phyloP scores from a whole-genome alignment of 2,329 filamentous ascomycete genomes.

The Aspergillus sergii region DNA sequence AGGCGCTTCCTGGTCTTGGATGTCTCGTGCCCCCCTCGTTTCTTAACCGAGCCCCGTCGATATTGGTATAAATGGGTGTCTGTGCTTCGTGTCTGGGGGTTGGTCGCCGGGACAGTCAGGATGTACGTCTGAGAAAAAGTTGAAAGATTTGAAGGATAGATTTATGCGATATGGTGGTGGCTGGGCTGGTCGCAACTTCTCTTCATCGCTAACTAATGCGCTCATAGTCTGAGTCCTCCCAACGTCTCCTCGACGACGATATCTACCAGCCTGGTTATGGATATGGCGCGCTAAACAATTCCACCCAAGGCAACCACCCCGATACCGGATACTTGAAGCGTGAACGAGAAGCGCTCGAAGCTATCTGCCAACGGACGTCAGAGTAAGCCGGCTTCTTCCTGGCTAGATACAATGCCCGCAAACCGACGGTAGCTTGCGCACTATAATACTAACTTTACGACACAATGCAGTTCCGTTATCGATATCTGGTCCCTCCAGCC shows the following conservation, averaged over 20 bases:
- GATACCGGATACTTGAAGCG: slow-evolving; percentile 47
- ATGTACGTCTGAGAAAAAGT: slow-evolving; percentile 30
- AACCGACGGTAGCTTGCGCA: background rate
- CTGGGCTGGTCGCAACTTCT: background rate
- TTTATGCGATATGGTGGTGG: slow-evolving; percentile 1
- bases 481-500: slow-evolving; percentile 50
- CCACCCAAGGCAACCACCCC: slow-evolving; percentile 39
- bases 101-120: slow-evolving; percentile 40
- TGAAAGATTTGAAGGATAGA: background rate
- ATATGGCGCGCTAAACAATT: slow-evolving; percentile 44
- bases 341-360: slow-evolving; percentile 49
- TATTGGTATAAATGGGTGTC: slow-evolving; percentile 42
- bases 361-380: slow-evolving; percentile 51
- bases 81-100: slow-evolving; percentile 48
- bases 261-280: slow-evolving; percentile 48
- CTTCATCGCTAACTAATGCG: slow-evolving; percentile 1
- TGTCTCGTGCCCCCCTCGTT: slow-evolving; percentile 13
- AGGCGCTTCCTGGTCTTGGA: slow-evolving; percentile 9
- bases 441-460: background rate
- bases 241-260: slow-evolving; percentile 47
- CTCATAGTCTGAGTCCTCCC: slow-evolving; percentile 44
- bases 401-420: background rate
- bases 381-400: slow-evolving; percentile 37
- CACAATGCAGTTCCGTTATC: slow-evolving; percentile 40
- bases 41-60: slow-evolving; percentile 8